Evolutionary conservation across 192 early-diverging fungal species (phyloP), one percentile per base, ranked within the genome.

Genomic region (Ambispora gerdemannii): DNA sequence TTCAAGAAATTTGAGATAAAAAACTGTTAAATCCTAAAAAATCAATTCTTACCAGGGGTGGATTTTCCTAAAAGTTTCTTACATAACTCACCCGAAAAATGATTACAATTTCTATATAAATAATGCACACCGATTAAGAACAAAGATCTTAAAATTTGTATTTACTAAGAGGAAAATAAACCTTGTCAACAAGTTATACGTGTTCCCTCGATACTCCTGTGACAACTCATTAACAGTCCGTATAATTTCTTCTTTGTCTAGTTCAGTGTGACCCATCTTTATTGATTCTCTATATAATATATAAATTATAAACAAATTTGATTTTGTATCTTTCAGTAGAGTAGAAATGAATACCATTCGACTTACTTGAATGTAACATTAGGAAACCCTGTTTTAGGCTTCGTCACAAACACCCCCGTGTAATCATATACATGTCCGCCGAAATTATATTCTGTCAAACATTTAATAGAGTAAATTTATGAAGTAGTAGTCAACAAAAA

Each of bases 361-460:
- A 35, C 60, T 70, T 73, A 80, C 78, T 80, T 80, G 71, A 72
- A 77, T 38, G 74, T 61, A 24, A 80, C 75, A n/a, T 74, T 76
- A 13, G 75, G 75, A 30, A 75, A 75, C 25, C 78, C 78, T 3
- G 72, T 66, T 34, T 67, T 67, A 28, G 78, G 78, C 36, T 72
- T 68, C 25, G 75, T 76, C 10, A 68, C 66, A 75, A 80, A 80
- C 19, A 80, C 78, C 13, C 78, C 78, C 11, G 78, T 77, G 36
- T 64, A 70, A 66, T 77, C 76, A 50, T 75, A 76, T 32, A 77
- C 78, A 62, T 80, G 78, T 28, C 78, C 78, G 43, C 78, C 78
- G 71, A 80, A 80, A 50, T 75, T 76, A 53, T 76, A 80, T 66
- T 80, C 78, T 80, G 50, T n/a, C n/a, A n/a, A n/a, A n/a, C n/a